Percentiles rank a stretch among this genome's conserved stretches.
Evolutionary conservation across 2,329 filamentous ascomycete species (phyloP).

Genomic region (Fusarium chuoi): DNA sequence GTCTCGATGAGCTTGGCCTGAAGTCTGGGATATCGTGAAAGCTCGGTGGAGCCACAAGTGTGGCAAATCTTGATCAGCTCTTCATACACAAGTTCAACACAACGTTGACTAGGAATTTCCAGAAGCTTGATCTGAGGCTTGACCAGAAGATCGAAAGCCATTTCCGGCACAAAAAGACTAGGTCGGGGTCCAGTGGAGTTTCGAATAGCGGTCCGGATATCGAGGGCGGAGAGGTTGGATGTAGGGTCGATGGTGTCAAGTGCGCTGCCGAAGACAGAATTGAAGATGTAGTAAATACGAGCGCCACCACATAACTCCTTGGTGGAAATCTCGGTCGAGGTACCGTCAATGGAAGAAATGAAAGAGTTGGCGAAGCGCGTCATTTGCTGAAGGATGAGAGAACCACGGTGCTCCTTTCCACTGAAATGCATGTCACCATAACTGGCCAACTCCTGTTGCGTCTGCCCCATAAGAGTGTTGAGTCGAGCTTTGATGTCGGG

Average conservation of each 20-base stretch:
- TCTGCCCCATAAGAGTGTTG: slow-evolving; percentile 99
- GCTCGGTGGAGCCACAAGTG: slow-evolving; percentile 94
- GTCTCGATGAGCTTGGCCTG: slow-evolving; percentile 98
- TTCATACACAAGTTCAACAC: slow-evolving; percentile 97
- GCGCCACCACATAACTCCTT: slow-evolving; percentile 96
- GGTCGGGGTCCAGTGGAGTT: slow-evolving; percentile 97
- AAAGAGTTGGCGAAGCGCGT: slow-evolving; percentile 97
- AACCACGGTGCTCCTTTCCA: slow-evolving; percentile 95
- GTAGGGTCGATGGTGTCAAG: slow-evolving; percentile 97
- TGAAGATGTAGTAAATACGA: slow-evolving; percentile 98
- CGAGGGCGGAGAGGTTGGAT: slow-evolving; percentile 90
- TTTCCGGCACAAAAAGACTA: slow-evolving; percentile 95
- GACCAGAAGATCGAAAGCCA: slow-evolving; percentile 96
- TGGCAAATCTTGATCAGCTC: slow-evolving; percentile 99
- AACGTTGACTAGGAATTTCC: slow-evolving; percentile 93
- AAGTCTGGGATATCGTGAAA: slow-evolving; percentile 89
- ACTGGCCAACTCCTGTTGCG: slow-evolving; percentile 96
- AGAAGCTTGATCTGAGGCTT: slow-evolving; percentile 98
- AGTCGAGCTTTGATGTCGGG: slow-evolving; percentile 98
- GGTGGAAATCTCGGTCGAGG: slow-evolving; percentile 97
- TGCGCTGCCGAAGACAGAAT: slow-evolving; percentile 97
- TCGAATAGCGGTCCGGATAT: slow-evolving; percentile 96
- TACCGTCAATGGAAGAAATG: slow-evolving; percentile 98
- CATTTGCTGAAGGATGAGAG: slow-evolving; percentile 96
- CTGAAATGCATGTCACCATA: slow-evolving; percentile 98